A percentile compares a stretch with the other conserved stretches of the same genome.
Evolutionary conservation across 2,329 filamentous ascomycete species (phyloP).

Genomic region (Xylariaceae sp.): DNA sequence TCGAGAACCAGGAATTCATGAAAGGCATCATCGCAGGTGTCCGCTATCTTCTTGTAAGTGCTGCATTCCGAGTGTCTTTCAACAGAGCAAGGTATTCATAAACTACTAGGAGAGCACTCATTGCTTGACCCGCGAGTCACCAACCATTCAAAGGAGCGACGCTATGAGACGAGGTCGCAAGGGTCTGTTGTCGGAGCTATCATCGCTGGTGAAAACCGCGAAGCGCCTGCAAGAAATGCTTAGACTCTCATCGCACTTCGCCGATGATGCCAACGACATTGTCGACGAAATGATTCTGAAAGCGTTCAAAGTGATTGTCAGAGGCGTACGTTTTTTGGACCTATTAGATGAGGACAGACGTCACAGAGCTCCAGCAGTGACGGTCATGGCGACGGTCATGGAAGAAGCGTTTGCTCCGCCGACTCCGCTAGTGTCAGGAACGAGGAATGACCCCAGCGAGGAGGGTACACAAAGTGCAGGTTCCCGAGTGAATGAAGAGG

Average conservation of each 20-base stretch:
- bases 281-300: constrained; percentile 92
- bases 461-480: constrained; percentile 36
- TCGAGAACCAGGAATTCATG: constrained; percentile 90
- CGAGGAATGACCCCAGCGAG: constrained; percentile 42
- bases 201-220: constrained; percentile 80
- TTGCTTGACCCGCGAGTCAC: constrained; percentile 79
- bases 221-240: constrained; percentile 79
- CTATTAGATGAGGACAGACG: constrained; percentile 66
- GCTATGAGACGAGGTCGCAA: constrained; percentile 77
- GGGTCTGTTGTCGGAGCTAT: constrained; percentile 82
- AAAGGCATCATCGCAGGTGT: constrained; percentile 91
- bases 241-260: constrained; percentile 41
- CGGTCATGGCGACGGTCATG: constrained; percentile 56
- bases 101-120: constrained; percentile 71
- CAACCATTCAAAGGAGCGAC: constrained; percentile 70
- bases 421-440: constrained; percentile 59
- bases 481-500: constrained; percentile 34
- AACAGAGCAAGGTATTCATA: no score
- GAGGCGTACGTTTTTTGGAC: constrained; percentile 86
- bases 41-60: constrained; percentile 76
- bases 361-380: constrained; percentile 47
- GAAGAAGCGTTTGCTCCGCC: constrained; percentile 58
- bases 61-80: neutral
- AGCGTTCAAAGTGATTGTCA: constrained; percentile 89
- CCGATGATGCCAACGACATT: constrained; percentile 65